Evolutionary conservation across 2,329 filamentous ascomycete species (phyloP).

Genomic region (Curvularia hawaiiensis): DNA sequence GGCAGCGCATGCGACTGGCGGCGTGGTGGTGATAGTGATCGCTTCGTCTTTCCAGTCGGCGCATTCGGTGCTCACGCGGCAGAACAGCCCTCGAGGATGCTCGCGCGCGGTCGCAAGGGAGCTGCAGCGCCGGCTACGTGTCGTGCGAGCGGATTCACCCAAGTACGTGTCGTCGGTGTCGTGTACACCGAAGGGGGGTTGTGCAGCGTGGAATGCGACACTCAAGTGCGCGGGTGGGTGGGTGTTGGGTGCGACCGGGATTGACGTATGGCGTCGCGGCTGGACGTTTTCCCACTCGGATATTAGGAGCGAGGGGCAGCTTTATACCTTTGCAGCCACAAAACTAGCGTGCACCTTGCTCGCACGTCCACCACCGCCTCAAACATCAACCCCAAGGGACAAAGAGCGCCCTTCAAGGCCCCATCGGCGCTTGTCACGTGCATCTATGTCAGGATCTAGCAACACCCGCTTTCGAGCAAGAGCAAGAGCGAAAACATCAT

Average conservation of each 20-base stretch:
- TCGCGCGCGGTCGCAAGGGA: constrained; percentile 3
- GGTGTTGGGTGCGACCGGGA: constrained; percentile 14
- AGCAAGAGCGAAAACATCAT: neutral
- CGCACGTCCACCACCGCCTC: constrained; percentile 10
- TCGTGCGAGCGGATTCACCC: neutral
- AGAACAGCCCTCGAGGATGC: constrained; percentile 3
- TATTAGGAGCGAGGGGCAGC: constrained; percentile 18
- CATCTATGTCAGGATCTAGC: neutral
- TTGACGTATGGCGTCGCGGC: constrained; percentile 26
- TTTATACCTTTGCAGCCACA: constrained; percentile 20
- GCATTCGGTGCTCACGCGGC: constrained; percentile 38
- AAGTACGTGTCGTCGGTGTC: neutral
- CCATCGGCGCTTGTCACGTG: neutral
- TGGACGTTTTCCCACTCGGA: constrained; percentile 17
- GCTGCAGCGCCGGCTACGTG: neutral
- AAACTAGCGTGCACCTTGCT: constrained; percentile 11
- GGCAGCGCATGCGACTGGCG: constrained; percentile 40
- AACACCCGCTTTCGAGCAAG: neutral
- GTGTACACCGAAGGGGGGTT: neutral
- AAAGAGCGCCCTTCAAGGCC: constrained; percentile 3
- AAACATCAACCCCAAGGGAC: constrained; percentile 6
- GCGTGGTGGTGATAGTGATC: constrained; percentile 24
- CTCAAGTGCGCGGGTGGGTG: constrained; percentile 1
- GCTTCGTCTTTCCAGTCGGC: constrained; percentile 37
- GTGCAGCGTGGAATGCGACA: neutral